Evolutionary conservation across 306 rosid genomes (phyloP), one percentile per base, ranked within the genome.

Genomic region (Quercus cerris): DNA sequence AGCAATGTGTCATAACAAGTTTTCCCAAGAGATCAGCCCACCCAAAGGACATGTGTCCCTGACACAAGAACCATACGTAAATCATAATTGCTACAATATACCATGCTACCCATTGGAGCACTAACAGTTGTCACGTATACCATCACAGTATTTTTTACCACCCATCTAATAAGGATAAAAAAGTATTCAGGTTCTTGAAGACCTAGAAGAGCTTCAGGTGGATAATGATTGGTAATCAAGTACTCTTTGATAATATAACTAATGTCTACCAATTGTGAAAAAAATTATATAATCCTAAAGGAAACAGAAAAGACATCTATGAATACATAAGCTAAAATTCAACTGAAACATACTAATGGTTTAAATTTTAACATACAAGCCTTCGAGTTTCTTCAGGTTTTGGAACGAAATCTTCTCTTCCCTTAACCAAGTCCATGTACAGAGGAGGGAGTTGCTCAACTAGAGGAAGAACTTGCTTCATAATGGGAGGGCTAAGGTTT

Each of bases 401-500:
- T 74, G 99, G 99, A 74, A 41, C 83, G 75, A 95, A 93, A 64
- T 95, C 94, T 81, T 93, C 97, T 84, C 92, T 88, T 87, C 98
- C 98, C 68, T 90, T 90, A 63, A 87, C 91, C 79, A 95, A 85
- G 71, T 95, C 98, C 98, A 88, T 90, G 87, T 95, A 95, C 91
- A 95, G 77, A 56, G 98, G 99, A 75, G 97, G 98, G 58, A 95
- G 94, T 83, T 95, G 99, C 91, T 91, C 98, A 81, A 95, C 93
- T 76, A 95, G 86, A 81, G 99, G 99, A 85, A 93, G 87, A 86
- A 90, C 96, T 90, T 95, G 99, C 91, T 93, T 95, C 98, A 95
- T 81, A 78, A 95, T 86, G 75, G 98, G 92, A 80, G 99, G 98
- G 90, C 97, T 89, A 77, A 93, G 93, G 79, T 83, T 95, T 87